Evolutionary conservation across 108 stramenopile species (phyloP), one percentile per base, ranked within the genome.

Genomic region (Bacterosira constricta): DNA sequence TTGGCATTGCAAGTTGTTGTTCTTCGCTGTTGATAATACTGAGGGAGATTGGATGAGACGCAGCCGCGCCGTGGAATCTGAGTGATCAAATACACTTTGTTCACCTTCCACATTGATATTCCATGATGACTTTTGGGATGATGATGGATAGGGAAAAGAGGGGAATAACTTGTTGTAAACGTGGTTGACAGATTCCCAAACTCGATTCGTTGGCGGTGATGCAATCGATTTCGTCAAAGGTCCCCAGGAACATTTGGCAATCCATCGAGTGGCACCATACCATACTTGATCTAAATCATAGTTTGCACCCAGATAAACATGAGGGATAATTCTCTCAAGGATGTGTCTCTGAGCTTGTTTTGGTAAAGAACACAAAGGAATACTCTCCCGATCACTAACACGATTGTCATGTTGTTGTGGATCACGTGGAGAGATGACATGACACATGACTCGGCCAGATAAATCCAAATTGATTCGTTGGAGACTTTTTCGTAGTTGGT

Each of bases 241-340:
- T 7, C 58, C 47, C 77, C 77, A 78, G 1, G 63, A 64, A n/a
- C 44, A 70, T 58, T 51, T 63, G 5, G 69, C 61, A 11, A 69
- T 78, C 69, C 77, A 78, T 7, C 77, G 69, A 15, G 77, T 78
- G 15, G 64, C 69, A n/a, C 77, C 77, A 36, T 71, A 78, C 77
- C 77, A 78, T 52, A 78, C 53, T 53, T 78, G 69, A 53, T 78
- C 77, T 6, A 78, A 47, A 54, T 78, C 77, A 34, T 78, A 78
- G 27, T 71, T 32, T 0, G 77, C 54, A 6, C 77, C 77, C 8
- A 71, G 32, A 31, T 78, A 71, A 17, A 71, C 29, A 29, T 68
- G 34, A 18, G 77, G 63, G 25, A 69, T 31, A 51, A 44, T 31
- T 32, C 63, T 42, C 17, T 42, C 35, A 29, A 47, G 37, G 25